Conservation (phyloP, 1,284 basidiomycete genomes). For the Athelia psychrophila region DNA sequence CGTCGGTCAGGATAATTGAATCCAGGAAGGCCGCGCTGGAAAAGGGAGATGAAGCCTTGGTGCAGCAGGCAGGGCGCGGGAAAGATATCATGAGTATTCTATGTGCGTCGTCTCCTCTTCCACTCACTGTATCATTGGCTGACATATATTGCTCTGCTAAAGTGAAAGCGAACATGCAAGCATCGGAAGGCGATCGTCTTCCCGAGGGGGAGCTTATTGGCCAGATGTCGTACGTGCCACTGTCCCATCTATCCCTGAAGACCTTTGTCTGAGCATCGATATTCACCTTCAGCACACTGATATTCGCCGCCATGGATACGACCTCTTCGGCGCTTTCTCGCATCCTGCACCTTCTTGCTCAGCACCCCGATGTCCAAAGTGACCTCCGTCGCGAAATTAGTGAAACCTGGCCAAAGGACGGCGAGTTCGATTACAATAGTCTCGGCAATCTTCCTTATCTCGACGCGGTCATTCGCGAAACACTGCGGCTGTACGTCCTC, state of each 20-base stretch:
- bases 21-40: conserved; percentile 34
- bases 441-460: conserved; percentile 16
- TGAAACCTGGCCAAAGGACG: conserved; percentile 12
- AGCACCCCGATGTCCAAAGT: conserved; percentile 20
- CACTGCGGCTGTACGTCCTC: conserved; percentile 9
- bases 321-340: conserved; percentile 23
- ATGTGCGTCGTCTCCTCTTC: conserved; percentile 24
- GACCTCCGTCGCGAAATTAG: conserved; percentile 25
- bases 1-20: conserved; percentile 33
- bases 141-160: conserved; percentile 24
- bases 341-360: conserved; percentile 23
- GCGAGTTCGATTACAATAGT: conserved; percentile 13
- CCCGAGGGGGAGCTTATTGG: conserved; percentile 20
- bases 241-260: too few relatives aligned
- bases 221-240: conserved; percentile 19
- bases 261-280: too few relatives aligned
- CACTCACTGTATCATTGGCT: conserved; percentile 23
- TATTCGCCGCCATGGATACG: conserved; percentile 28
- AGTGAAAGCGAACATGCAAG: conserved; percentile 23
- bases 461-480: conserved; percentile 18
- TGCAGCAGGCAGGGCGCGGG: conserved; percentile 30
- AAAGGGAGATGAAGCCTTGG: conserved; percentile 29
- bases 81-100: conserved; percentile 48
- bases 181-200: conserved; percentile 16
- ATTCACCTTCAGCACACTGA: conserved; percentile 22